Evolutionary conservation across 345 rosid genomes (phyloP), one percentile per base, ranked within the genome.

Genomic region (Citrus medica): DNA sequence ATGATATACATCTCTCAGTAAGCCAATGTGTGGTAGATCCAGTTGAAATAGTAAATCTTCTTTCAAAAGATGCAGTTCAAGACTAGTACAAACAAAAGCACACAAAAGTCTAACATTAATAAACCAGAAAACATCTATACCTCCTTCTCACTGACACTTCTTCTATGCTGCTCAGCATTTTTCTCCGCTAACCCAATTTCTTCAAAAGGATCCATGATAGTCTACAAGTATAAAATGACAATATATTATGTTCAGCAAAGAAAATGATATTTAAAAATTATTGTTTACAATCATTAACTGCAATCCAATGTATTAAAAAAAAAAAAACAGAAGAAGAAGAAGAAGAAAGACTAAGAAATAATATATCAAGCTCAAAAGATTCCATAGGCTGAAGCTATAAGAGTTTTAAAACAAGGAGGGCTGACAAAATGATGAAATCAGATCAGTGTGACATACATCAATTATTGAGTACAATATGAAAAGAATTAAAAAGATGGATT

Each of bases 81-180:
- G 17, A 73, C 17, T 51, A 55, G 28, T 16, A 66, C 30, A 63
- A 37, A 46, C 9, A 24, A 63, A 22, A 42, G 60, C 38, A 24
- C 51, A 58, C 0, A 58, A 72, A 58, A 56, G 73, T 78, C 32
- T 64, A 38, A 75, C 76, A 51, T 9, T 35, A 28, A 66, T 58
- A 73, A 51, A 51, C 67, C 53, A 24, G 13, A 73, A 71, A 32
- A 71, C 13, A 32, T 53, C 28, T 67, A 55, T 83, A 93, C 98
- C 95, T 95, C 95, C 79, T 93, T 88, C 84, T 95, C 98, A 67
- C 73, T 81, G 35, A 97, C 99, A 75, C 99, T 96, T 85, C 95
- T 89, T 85, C 99, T 88, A 78, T 92, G 98, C 83, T 79, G 83
- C 72, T 96, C 95, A 53, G 94, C 97, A 87, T 86, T 91, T 77